Percentiles rank a stretch among this genome's conserved stretches.
Evolutionary conservation across 2,329 filamentous ascomycete genomes (phyloP).

Genomic region (Bipolaris zeicola): DNA sequence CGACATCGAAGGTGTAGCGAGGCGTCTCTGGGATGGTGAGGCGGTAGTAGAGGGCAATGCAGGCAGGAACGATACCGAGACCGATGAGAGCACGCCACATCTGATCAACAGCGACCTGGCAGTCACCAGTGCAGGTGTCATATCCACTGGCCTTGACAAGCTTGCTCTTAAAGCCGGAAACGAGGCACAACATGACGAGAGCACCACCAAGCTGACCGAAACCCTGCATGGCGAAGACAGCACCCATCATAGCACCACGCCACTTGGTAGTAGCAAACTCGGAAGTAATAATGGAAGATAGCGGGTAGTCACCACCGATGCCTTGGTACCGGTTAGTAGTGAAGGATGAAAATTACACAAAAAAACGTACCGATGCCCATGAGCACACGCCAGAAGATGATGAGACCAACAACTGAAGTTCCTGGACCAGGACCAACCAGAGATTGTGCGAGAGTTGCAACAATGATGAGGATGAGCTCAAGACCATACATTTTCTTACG

Average conservation of each 20-base stretch:
- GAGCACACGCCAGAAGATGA: conserved; percentile 51
- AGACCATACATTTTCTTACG: conserved; percentile 83
- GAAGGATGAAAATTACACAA: conserved; percentile 45
- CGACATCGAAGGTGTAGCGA: conserved; percentile 51
- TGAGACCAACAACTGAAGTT: conserved; percentile 46
- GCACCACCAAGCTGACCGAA: conserved; percentile 50
- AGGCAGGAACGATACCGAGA: conserved; percentile 49
- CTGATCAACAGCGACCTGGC: conserved; percentile 46
- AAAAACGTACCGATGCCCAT: conserved; percentile 46
- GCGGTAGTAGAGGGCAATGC: conserved; percentile 51
- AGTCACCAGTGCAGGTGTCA: conserved; percentile 37
- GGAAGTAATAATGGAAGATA: conserved; percentile 81
- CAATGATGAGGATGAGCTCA: conserved; percentile 49
- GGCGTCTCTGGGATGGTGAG: conserved; percentile 52
- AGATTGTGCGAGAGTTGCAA: conserved; percentile 47
- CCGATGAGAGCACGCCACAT: conserved; percentile 52
- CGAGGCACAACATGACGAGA: conserved; percentile 43
- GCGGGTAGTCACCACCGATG: conserved; percentile 75
- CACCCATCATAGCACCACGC: conserved; percentile 51
- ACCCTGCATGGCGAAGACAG: conserved; percentile 53
- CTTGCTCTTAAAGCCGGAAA: conserved; percentile 39
- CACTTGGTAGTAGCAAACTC: conserved; percentile 52
- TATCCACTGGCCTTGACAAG: conserved; percentile 27
- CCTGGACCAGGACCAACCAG: conserved; percentile 43
- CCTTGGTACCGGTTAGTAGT: conserved; percentile 30